Conservation (phyloP, 2,329 filamentous ascomycete genomes). For the Metarhizium brunneum region DNA sequence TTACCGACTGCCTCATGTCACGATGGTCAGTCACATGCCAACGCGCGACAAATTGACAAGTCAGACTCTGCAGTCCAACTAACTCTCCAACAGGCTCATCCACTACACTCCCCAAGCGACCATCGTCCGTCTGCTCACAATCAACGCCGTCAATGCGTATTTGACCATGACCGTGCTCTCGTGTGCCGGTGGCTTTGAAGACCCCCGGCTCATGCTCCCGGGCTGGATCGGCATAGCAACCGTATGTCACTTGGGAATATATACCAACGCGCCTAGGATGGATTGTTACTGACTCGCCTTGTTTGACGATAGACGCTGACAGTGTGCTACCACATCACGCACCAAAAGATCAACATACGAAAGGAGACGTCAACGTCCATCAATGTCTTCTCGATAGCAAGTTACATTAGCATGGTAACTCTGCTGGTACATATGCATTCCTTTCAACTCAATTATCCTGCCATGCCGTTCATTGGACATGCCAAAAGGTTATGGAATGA, state of each 20-base stretch:
- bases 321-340: constrained; percentile 65
- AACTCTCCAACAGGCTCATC: constrained; percentile 53
- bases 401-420: constrained; percentile 65
- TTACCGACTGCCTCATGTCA: constrained; percentile 78
- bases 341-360: constrained; percentile 70
- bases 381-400: constrained; percentile 66
- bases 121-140: constrained; percentile 67
- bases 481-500: constrained; percentile 24
- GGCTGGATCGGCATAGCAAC: constrained; percentile 73
- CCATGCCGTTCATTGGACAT: constrained; percentile 46
- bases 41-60: background rate
- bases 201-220: constrained; percentile 61
- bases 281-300: background rate
- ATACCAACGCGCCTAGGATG: background rate
- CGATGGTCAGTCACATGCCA: constrained; percentile 48
- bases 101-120: constrained; percentile 77
- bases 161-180: constrained; percentile 64
- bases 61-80: background rate
- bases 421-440: constrained; percentile 59
- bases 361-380: constrained; percentile 73
- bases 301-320: constrained; percentile 50
- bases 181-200: constrained; percentile 59
- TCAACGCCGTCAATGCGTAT: constrained; percentile 66
- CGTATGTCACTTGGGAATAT: constrained; percentile 31
- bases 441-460: constrained; percentile 50